A percentile compares a stretch with the other conserved stretches of the same genome.
These are phyloP conservation scores for Boletus huronensis DNA, from an alignment of 768 basidiomycete species.

Conservation along the genomic window DNA sequence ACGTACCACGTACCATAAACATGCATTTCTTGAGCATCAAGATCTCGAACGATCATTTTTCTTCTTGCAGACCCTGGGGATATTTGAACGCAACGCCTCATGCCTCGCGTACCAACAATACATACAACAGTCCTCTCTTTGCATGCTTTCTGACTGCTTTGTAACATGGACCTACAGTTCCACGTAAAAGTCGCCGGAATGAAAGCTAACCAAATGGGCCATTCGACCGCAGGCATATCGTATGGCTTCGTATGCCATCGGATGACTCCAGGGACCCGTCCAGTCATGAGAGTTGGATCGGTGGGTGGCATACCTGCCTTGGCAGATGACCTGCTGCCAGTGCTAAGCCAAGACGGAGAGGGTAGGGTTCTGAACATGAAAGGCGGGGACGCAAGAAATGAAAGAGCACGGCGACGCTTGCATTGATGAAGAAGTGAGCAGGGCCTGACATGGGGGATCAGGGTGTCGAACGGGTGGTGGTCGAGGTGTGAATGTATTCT, in stretches of 20 bases:
- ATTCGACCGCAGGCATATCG: too few relatives aligned
- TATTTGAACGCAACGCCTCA: too few relatives aligned
- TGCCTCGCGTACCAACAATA: neutral
- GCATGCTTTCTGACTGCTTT: neutral
- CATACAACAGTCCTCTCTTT: neutral
- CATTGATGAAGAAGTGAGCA: neutral
- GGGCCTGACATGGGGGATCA: neutral
- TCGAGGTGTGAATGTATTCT: neutral
- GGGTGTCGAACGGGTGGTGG: neutral
- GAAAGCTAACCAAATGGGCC: neutral
- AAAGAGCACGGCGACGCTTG: neutral
- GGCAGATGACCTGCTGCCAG: too few relatives aligned
- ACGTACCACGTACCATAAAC: neutral
- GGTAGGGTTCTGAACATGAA: too few relatives aligned
- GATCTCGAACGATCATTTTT: neutral
- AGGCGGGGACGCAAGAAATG: too few relatives aligned
- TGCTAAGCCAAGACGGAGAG: neutral
- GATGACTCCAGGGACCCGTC: neutral
- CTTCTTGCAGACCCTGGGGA: neutral
- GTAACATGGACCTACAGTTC: neutral
- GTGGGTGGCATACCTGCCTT: too few relatives aligned
- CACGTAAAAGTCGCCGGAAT: neutral
- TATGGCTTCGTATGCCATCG: neutral
- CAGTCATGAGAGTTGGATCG: neutral
- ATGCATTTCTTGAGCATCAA: neutral